A percentile compares a stretch with the other conserved stretches of the same genome.
These are phyloP conservation scores for Chrysanthemum seticuspe DNA, from an alignment of 129 eudicot species.

Conservation along the genomic window DNA sequence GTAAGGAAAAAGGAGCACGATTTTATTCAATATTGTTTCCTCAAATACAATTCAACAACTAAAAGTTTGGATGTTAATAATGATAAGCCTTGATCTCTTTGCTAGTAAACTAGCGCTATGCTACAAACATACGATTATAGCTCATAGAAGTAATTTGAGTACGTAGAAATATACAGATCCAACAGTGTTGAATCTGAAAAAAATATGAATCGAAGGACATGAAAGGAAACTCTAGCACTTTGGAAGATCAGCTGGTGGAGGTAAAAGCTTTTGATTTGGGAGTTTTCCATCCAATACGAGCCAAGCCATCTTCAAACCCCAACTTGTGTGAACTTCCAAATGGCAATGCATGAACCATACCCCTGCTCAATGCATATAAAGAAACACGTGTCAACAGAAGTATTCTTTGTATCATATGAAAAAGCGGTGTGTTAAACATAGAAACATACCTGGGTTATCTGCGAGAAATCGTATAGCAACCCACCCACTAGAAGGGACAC, in stretches of 20 bases:
- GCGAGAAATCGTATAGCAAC: slow-evolving; percentile 9
- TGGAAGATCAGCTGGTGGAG: slow-evolving; percentile 52
- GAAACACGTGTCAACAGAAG: background rate
- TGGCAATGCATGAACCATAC: slow-evolving; percentile 48
- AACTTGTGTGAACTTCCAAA: slow-evolving; percentile 41
- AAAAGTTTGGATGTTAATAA: background rate
- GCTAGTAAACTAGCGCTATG: background rate
- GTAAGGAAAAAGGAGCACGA: background rate
- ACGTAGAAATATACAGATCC: background rate
- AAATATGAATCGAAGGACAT: background rate
- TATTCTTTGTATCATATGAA: background rate
- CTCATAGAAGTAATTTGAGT: background rate
- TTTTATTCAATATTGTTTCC: background rate
- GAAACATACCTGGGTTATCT: slow-evolving; percentile 22
- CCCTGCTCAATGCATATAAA: slow-evolving; percentile 18
- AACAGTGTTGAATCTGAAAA: background rate
- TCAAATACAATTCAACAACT: background rate
- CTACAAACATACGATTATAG: background rate
- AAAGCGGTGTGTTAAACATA: background rate
- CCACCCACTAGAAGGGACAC: slow-evolving; percentile 10
- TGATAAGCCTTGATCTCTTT: too few relatives aligned
- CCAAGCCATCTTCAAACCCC: slow-evolving; percentile 63
- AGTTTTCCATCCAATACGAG: slow-evolving; percentile 46
- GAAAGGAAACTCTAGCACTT: slow-evolving; percentile 25
- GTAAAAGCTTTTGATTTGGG: slow-evolving; percentile 41